Base-by-base conservation (phyloP, 768 basidiomycete genomes). In the Tricholoma terreum region DNA sequence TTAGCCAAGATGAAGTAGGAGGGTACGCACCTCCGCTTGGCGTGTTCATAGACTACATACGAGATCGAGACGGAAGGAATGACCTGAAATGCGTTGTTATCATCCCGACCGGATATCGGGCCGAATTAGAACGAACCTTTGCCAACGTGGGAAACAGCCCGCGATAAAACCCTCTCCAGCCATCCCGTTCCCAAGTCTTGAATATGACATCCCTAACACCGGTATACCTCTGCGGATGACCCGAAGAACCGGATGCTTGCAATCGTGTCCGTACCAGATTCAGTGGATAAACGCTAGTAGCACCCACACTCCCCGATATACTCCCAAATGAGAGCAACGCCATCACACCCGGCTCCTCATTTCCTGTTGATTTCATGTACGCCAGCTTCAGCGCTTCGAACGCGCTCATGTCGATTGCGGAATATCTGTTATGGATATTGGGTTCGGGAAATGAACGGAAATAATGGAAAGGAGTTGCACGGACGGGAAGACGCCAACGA, bases 321-420 rank as follows among this genome's bases (percentile, higher is more conserved):
- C 92, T 94, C 45, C 95, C 95, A 64, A 97, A 98, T 3, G 90
- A 86, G 15, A 98, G 83, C 30, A 94, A 69, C 24, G 91, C 93
- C 53, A 94, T 79, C 6, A 94, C 84, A 2, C 92, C 91, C 0
- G 96, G 93, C 69, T 99, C 95, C 24, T 94, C 88, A 65, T 87
- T 84, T 33, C 87, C 89, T 5, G 91, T 90, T 31, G 94, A 96
- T 52, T 85, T 83, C 36, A 89, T 75, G 71, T 98, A 98, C 2
- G 90, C 86, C 43, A 94, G 77, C 70, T 98, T 98, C 56, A 99
- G 84, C 2, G 93, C 92, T 75, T 98, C 96, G 58, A 97, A 98
- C 3, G 95, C 95, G 64, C 88, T 90, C 92, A 94, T 96, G 72
- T 99, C 96, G 61, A 98, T 99, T 4, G 96, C 96, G 12, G 92